Evolutionary conservation across 805 yeast genomes (phyloP).

Genomic region (Hyphopichia homilentoma): DNA sequence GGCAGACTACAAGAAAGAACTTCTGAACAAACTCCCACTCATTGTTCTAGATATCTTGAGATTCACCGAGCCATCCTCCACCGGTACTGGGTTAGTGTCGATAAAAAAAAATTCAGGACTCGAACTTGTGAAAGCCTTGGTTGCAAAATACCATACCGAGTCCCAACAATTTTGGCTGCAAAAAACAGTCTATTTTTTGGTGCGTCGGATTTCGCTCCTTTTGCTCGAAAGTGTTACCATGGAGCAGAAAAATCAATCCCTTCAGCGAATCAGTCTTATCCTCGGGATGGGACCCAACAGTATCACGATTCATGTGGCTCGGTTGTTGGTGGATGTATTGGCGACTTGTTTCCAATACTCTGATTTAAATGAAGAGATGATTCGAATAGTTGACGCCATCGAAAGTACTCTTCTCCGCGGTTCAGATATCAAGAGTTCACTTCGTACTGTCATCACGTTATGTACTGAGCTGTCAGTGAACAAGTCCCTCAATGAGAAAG

Average conservation of each 20-base stretch:
- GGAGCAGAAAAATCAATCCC: slow-evolving; percentile 16
- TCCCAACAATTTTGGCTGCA: slow-evolving; percentile 30
- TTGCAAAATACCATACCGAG: slow-evolving; percentile 15
- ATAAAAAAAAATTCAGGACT: too few relatives aligned
- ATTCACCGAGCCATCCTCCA: slow-evolving; percentile 40
- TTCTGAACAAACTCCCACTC: slow-evolving; percentile 22
- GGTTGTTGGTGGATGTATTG: slow-evolving; percentile 16
- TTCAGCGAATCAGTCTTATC: slow-evolving; percentile 38
- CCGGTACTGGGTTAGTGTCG: too few relatives aligned
- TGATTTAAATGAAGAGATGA: too few relatives aligned
- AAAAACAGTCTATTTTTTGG: slow-evolving; percentile 31
- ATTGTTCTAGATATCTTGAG: slow-evolving; percentile 35
- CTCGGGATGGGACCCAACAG: slow-evolving; percentile 18
- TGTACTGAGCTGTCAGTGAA: too few relatives aligned
- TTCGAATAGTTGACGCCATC: too few relatives aligned
- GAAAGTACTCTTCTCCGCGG: too few relatives aligned
- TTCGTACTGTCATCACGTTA: too few relatives aligned
- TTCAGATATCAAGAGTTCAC: too few relatives aligned
- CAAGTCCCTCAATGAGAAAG: too few relatives aligned
- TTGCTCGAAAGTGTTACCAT: slow-evolving; percentile 15
- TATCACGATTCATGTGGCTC: slow-evolving; percentile 13
- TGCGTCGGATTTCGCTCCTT: slow-evolving; percentile 25
- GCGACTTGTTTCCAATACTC: too few relatives aligned
- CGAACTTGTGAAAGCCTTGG: slow-evolving; percentile 17
- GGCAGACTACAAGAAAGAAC: slow-evolving; percentile 16